These are phyloP conservation scores for Komagataella mondaviorum DNA, from an alignment of 805 yeast genomes.

Conservation along the genomic window DNA sequence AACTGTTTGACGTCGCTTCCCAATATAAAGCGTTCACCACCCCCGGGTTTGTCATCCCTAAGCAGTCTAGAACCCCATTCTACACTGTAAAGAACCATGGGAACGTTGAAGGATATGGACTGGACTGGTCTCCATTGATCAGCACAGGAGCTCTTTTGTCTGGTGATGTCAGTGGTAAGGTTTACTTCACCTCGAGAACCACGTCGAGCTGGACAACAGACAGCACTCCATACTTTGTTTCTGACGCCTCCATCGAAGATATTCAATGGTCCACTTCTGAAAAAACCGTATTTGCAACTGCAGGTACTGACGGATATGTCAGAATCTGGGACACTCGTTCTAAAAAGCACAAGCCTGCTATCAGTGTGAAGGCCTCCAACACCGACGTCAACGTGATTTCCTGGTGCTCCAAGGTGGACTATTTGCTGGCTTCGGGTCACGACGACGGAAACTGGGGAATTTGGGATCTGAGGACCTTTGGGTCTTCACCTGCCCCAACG, in stretches of 20 bases:
- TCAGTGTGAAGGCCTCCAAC: conserved; percentile 66
- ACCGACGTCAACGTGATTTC: conserved; percentile 90
- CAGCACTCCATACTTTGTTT: conserved; percentile 59
- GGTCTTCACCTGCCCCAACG: conserved; percentile 29
- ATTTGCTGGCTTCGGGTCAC: conserved; percentile 87
- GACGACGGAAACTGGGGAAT: conserved; percentile 97
- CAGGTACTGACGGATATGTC: conserved; percentile 82
- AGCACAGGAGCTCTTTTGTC: conserved; percentile 70
- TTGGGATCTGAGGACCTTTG: conserved; percentile 88
- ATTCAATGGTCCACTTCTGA: conserved; percentile 94
- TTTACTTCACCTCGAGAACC: conserved; percentile 66
- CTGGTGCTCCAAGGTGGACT: conserved; percentile 83
- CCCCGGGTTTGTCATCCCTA: conserved; percentile 77
- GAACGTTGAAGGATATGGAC: conserved; percentile 92
- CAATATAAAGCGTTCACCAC: conserved; percentile 76
- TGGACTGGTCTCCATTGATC: conserved; percentile 90
- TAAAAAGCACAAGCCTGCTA: conserved; percentile 81
- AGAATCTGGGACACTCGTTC: conserved; percentile 97
- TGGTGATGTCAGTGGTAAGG: conserved; percentile 82
- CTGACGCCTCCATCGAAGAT: conserved; percentile 79
- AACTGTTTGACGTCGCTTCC: conserved; percentile 67
- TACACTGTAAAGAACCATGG: conserved; percentile 82
- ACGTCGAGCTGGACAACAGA: conserved; percentile 79
- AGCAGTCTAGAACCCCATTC: conserved; percentile 61
- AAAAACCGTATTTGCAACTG: conserved; percentile 88